phyloP scores from a whole-genome alignment of 2,329 filamentous ascomycete species.

The Colletotrichum lindemuthianum region DNA sequence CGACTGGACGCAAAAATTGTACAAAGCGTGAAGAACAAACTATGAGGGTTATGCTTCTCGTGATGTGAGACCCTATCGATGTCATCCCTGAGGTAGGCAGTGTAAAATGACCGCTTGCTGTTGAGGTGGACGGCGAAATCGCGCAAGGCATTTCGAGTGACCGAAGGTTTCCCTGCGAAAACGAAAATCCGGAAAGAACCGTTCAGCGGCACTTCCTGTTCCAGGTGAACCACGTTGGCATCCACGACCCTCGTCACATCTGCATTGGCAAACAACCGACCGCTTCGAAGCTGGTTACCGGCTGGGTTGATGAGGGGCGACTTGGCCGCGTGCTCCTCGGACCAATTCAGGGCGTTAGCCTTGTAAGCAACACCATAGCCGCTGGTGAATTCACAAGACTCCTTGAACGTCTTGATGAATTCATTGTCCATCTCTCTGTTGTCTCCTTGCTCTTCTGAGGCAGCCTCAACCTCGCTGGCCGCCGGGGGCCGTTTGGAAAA shows the following conservation, averaged over 20 bases:
- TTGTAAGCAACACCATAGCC: conserved; percentile 91
- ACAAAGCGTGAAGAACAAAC: conserved; percentile 81
- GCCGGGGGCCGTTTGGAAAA: conserved; percentile 84
- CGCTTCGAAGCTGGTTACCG: conserved; percentile 74
- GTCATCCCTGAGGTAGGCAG: conserved; percentile 71
- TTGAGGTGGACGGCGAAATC: conserved; percentile 76
- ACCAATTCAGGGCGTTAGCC: conserved; percentile 87
- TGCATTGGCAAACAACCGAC: conserved; percentile 79
- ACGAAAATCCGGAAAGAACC: conserved; percentile 88
- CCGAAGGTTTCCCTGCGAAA: conserved; percentile 77
- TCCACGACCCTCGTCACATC: conserved; percentile 89
- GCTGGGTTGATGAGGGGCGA: conserved; percentile 75
- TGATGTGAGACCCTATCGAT: conserved; percentile 74
- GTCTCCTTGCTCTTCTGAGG: conserved; percentile 52
- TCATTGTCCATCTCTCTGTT: conserved; percentile 70
- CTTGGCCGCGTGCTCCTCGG: conserved; percentile 74
- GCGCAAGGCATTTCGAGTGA: conserved; percentile 69
- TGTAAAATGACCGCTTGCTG: conserved; percentile 77
- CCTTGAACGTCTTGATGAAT: conserved; percentile 91
- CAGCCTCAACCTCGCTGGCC: conserved; percentile 76
- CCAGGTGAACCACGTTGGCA: conserved; percentile 88
- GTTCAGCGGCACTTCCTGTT: conserved; percentile 90
- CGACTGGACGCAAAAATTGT: conserved; percentile 78
- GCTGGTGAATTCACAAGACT: conserved; percentile 89
- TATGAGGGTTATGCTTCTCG: conserved; percentile 87